Conservation (phyloP, 768 basidiomycete species). For the Tricholoma sp. region DNA sequence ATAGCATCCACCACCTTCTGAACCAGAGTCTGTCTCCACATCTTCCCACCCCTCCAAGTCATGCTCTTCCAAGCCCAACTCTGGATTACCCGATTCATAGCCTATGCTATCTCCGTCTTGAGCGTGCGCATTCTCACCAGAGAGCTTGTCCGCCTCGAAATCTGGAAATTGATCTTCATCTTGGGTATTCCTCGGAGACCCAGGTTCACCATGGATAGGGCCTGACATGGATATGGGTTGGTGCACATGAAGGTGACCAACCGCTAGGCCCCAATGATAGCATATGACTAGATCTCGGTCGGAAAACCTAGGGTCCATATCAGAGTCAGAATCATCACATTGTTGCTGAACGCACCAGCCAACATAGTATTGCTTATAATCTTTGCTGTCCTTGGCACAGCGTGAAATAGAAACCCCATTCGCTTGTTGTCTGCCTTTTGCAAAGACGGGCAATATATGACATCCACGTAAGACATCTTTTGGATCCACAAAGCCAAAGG, state of each 20-base stretch:
- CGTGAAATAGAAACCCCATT: not conserved
- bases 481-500: constrained; percentile 11
- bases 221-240: not conserved
- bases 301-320: not conserved
- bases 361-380: not conserved
- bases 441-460: not conserved
- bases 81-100: not conserved
- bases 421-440: not conserved
- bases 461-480: not conserved
- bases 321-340: not conserved
- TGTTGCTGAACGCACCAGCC: not conserved
- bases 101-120: not conserved
- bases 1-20: too few species aligned
- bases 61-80: not conserved
- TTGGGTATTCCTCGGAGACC: too few species aligned
- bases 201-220: not conserved
- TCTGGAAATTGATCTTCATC: too few species aligned
- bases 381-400: not conserved
- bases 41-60: not conserved
- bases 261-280: not conserved
- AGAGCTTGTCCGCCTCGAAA: too few species aligned
- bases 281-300: not conserved
- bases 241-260: not conserved
- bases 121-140: too few species aligned
- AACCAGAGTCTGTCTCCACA: too few species aligned